Percentiles rank a stretch among this genome's conserved stretches.
These are phyloP conservation scores for Cryptomeria japonica DNA, from an alignment of 75 land plant species.

Conservation along the genomic window DNA sequence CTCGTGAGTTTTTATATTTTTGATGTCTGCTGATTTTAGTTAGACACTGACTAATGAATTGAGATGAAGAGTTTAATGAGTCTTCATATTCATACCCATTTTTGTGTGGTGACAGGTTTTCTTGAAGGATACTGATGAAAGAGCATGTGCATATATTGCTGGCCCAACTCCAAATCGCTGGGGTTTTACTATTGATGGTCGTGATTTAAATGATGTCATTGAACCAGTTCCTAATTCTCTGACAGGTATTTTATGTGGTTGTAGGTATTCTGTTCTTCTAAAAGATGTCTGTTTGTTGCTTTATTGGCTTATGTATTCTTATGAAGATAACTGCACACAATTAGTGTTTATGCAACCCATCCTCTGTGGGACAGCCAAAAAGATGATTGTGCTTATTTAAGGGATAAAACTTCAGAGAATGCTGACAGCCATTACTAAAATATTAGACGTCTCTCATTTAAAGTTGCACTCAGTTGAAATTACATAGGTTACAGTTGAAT, in stretches of 20 bases:
- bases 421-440: not conserved
- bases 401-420: not conserved
- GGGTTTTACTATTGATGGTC: conserved; percentile 89
- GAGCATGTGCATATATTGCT: conserved; percentile 99
- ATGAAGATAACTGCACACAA: not conserved
- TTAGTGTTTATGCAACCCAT: no score
- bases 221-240: conserved; percentile 33
- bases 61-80: not conserved
- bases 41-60: not conserved
- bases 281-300: not conserved
- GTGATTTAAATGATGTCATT: conserved; percentile 49
- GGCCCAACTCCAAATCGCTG: conserved; percentile 98
- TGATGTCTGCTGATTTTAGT: not conserved
- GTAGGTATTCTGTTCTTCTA: not conserved
- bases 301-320: not conserved
- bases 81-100: not conserved
- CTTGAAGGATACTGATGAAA: conserved; percentile 97
- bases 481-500: not conserved
- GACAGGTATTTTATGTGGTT: conserved; percentile 25
- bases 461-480: not conserved
- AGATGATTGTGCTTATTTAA: not conserved
- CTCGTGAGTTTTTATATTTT: not conserved
- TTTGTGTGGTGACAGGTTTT: conserved; percentile 57
- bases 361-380: not conserved
- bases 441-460: not conserved